These are phyloP conservation scores for Ogataea neopini DNA, from an alignment of 805 yeast genomes.

Conservation along the genomic window DNA sequence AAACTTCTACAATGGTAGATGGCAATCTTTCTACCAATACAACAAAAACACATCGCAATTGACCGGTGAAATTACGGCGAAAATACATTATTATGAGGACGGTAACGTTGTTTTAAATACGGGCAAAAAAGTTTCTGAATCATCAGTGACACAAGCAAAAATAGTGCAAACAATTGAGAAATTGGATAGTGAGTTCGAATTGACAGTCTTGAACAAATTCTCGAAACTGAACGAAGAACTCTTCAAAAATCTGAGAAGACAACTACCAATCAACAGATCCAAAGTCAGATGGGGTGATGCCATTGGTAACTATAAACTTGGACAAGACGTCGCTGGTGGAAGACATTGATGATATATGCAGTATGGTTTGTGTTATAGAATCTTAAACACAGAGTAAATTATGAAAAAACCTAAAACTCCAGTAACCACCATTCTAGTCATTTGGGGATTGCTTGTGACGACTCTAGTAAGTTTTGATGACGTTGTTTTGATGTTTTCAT, in stretches of 20 bases:
- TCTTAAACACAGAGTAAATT: constrained; percentile 54
- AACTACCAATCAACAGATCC: constrained; percentile 87
- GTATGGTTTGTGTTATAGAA: constrained; percentile 31
- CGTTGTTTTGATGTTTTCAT: constrained; percentile 50
- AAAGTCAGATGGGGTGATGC: constrained; percentile 95
- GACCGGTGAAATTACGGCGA: constrained; percentile 59
- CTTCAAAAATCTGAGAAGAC: constrained; percentile 85
- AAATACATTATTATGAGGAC: constrained; percentile 92
- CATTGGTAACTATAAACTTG: constrained; percentile 84
- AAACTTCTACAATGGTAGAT: constrained; percentile 87
- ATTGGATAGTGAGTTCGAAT: constrained; percentile 62
- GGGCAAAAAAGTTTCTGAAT: constrained; percentile 35
- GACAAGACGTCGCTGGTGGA: constrained; percentile 68
- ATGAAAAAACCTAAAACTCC: constrained; percentile 57
- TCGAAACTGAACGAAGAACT: constrained; percentile 71
- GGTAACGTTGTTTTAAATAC: constrained; percentile 86
- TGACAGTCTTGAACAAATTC: constrained; percentile 61
- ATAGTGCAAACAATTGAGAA: constrained; percentile 49
- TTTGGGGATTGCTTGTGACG: constrained; percentile 56
- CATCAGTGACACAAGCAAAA: constrained; percentile 22
- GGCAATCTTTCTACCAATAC: constrained; percentile 69
- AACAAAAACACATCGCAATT: constrained; percentile 36
- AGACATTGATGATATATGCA: constrained; percentile 24
- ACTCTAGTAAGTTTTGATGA: constrained; percentile 56
- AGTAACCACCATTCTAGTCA: constrained; percentile 58